Conservation (phyloP, 371 early-diverging fungal genomes). For the Zopfochytrium polystomum region DNA sequence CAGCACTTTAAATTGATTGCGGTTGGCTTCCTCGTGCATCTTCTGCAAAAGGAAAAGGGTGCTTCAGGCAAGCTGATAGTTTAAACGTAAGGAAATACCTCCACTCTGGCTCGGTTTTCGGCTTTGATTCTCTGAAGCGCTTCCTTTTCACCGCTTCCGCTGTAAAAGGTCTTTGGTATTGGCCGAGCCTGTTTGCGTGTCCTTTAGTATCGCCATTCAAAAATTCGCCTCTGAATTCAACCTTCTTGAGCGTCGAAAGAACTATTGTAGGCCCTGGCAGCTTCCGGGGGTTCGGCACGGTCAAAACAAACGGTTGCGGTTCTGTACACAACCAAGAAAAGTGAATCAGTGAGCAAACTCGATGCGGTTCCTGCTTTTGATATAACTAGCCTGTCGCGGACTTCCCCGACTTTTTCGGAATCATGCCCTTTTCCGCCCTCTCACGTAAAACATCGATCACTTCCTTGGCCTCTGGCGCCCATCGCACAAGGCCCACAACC, state of each 20-base stretch:
- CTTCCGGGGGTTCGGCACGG: constrained; percentile 36
- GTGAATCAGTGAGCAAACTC: not conserved
- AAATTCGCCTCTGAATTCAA: not conserved
- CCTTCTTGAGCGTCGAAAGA: constrained; percentile 33
- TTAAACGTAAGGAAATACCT: constrained; percentile 19
- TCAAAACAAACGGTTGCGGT: constrained; percentile 41
- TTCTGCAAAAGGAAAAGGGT: constrained; percentile 15
- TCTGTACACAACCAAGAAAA: constrained; percentile 15
- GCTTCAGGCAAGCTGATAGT: not conserved
- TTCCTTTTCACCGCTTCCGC: constrained; percentile 37
- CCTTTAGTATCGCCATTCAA: not conserved
- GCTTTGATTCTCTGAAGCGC: constrained; percentile 30
- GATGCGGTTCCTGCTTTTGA: not conserved
- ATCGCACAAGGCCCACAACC: constrained; percentile 32
- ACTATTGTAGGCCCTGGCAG: constrained; percentile 34
- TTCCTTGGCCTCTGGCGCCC: constrained; percentile 22
- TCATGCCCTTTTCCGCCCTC: constrained; percentile 36
- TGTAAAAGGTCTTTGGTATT: constrained; percentile 38
- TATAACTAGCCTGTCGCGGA: constrained; percentile 28
- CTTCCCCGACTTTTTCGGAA: constrained; percentile 32
- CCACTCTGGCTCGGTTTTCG: constrained; percentile 27
- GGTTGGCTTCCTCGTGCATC: constrained; percentile 23
- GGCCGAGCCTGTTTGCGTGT: constrained; percentile 34
- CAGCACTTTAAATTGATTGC: constrained; percentile 30
- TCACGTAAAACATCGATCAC: constrained; percentile 31